A percentile compares a stretch with the other conserved stretches of the same genome.
phyloP scores from a whole-genome alignment of 164 flowering plant species.

The Magnolia changhungtana region DNA sequence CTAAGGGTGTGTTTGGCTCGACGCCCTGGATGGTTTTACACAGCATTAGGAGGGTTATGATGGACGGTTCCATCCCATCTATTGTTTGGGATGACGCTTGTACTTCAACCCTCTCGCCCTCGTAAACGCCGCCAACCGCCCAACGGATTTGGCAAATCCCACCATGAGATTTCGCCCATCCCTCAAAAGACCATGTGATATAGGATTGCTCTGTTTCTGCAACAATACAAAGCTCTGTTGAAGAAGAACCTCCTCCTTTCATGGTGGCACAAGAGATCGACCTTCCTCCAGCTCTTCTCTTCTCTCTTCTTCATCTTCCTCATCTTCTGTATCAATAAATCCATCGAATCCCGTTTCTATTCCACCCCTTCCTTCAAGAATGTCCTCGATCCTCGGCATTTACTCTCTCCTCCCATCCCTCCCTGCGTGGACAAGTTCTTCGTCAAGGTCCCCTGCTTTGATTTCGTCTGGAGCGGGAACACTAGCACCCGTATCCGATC shows the following conservation, averaged over 20 bases:
- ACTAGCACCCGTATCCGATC: constrained; percentile 30
- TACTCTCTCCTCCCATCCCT: constrained; percentile 56
- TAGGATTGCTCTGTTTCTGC: constrained; percentile 40
- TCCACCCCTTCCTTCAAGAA: constrained; percentile 37
- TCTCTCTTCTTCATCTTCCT: constrained; percentile 86
- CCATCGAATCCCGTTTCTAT: constrained; percentile 42
- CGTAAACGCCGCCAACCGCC: too few relatives aligned
- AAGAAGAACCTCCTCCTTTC: constrained; percentile 76
- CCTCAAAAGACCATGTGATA: too few relatives aligned
- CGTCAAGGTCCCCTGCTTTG: constrained; percentile 64
- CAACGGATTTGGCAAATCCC: constrained; percentile 22
- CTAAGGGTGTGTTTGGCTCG: too few relatives aligned
- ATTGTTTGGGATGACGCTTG: too few relatives aligned
- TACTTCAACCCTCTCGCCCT: too few relatives aligned
- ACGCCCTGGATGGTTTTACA: too few relatives aligned
- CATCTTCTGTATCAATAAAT: constrained; percentile 66
- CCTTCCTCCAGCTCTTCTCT: constrained; percentile 69
- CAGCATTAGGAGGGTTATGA: too few relatives aligned
- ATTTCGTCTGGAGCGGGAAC: constrained; percentile 89
- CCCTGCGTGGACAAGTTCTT: constrained; percentile 79
- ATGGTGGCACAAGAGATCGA: constrained; percentile 66
- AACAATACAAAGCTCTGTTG: constrained; percentile 62
- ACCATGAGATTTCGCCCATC: too few relatives aligned
- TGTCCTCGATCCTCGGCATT: constrained; percentile 47
- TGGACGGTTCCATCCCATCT: too few relatives aligned